Conservation (phyloP, 371 early-diverging fungal genomes). For the Mucor indicus region DNA sequence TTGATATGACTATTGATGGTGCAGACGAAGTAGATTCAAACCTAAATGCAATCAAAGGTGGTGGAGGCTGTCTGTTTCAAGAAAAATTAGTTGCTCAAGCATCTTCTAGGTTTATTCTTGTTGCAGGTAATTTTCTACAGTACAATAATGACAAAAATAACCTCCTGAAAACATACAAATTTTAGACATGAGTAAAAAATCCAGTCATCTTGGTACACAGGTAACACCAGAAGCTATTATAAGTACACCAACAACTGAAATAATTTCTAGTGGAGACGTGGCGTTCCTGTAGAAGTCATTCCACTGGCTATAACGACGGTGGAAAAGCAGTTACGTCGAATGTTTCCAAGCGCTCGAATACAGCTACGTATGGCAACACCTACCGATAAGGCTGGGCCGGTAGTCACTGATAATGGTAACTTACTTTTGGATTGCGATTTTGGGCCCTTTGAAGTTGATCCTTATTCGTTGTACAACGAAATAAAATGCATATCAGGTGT, state of each 20-base stretch:
- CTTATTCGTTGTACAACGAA: slow-evolving; percentile 48
- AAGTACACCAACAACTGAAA: no score
- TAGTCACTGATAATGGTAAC: slow-evolving; percentile 93
- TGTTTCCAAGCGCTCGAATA: slow-evolving; percentile 30
- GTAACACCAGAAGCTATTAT: no score
- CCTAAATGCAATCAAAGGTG: slow-evolving; percentile 90
- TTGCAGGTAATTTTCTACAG: slow-evolving; percentile 93
- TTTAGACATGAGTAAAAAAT: slow-evolving; percentile 77
- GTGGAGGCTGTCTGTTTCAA: slow-evolving; percentile 89
- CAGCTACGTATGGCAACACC: slow-evolving; percentile 74
- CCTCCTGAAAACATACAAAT: slow-evolving; percentile 53
- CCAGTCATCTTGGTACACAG: slow-evolving; percentile 69
- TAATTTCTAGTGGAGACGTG: slow-evolving; percentile 67
- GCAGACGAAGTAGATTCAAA: slow-evolving; percentile 85
- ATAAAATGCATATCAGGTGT: slow-evolving; percentile 80
- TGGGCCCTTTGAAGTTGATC: slow-evolving; percentile 65
- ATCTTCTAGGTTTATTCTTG: slow-evolving; percentile 75
- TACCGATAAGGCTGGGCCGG: slow-evolving; percentile 88
- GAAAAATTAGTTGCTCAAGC: slow-evolving; percentile 88
- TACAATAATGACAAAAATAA: no score
- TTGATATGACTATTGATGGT: slow-evolving; percentile 92
- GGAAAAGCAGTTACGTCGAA: slow-evolving; percentile 1
- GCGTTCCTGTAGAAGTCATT: slow-evolving; percentile 88
- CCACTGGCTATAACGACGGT: slow-evolving; percentile 62
- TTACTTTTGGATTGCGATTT: slow-evolving; percentile 83